phyloP scores from a whole-genome alignment of 2,329 filamentous ascomycete genomes.

The Penicillium capsulatum region DNA sequence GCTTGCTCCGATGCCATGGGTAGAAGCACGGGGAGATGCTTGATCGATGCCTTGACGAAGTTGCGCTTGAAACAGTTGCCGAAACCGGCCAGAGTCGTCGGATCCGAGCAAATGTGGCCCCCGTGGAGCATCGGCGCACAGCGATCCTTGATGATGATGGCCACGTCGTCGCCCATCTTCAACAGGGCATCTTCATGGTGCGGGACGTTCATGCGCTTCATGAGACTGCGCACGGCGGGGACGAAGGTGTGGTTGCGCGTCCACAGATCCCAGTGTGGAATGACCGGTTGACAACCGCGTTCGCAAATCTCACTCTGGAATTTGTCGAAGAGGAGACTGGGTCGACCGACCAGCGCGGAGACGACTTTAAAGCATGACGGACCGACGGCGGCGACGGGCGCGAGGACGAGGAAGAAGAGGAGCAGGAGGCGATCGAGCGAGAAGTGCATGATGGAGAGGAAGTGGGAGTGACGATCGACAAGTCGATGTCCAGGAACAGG shows the following conservation, averaged over 20 bases:
- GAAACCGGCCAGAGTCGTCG: conserved; percentile 30
- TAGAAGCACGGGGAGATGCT: conserved; percentile 27
- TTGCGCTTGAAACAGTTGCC: conserved; percentile 35
- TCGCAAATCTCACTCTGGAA: conserved; percentile 36
- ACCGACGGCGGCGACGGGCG: conserved; percentile 24
- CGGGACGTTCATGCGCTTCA: conserved; percentile 29
- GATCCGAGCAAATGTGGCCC: conserved; percentile 32
- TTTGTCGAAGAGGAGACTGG: conserved; percentile 29
- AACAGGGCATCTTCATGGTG: conserved; percentile 30
- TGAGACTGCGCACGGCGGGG: conserved; percentile 33
- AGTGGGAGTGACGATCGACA: conserved; percentile 16
- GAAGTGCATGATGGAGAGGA: conserved; percentile 20
- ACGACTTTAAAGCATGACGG: conserved; percentile 83
- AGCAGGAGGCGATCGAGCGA: conserved; percentile 17
- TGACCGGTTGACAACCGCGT: conserved; percentile 31
- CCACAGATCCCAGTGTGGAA: conserved; percentile 37
- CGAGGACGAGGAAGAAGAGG: conserved; percentile 15
- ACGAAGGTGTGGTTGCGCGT: conserved; percentile 36
- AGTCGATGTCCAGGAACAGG: background rate
- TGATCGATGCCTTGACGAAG: conserved; percentile 30
- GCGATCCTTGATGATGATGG: conserved; percentile 31
- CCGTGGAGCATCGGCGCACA: conserved; percentile 30
- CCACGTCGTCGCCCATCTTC: conserved; percentile 34
- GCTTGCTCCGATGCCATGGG: conserved; percentile 31
- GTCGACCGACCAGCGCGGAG: conserved; percentile 53